Base-by-base conservation (phyloP, 1,284 basidiomycete genomes). In the Leccinum angustisporum region DNA sequence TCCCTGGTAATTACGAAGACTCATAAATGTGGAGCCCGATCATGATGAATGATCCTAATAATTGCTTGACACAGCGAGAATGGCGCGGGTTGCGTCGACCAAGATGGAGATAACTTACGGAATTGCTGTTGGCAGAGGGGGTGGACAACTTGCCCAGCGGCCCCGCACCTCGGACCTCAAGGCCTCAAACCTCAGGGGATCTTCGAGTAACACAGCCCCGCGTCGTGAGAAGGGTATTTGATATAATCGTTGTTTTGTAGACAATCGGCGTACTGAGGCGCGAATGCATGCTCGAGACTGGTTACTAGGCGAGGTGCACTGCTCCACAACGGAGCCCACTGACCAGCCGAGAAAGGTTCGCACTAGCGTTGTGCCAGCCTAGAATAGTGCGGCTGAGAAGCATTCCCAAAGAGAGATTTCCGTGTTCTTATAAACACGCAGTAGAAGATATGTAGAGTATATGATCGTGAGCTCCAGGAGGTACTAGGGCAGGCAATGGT, bases 1-100 rank as follows among this genome's bases (percentile, higher is more conserved):
- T 57, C 63, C 66, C 72, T 72, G 63, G 60, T 46, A 48, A 67
- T 68, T 70, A 70, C 62, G 68, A 69, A 54, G 70, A 58, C 59
- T 46, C 54, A 46, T 61, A 64, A 51, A 63, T 69, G 69, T 58
- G 62, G 73, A 65, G 63, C 64, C 57, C 55, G 53, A 62, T 65
- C 66, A 61, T 65, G 69, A 61, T 70, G 64, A 63, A 48, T 61
- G 56, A 70, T 64, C 27, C 38, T 57, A 21, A 21, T 21, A 21
- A 70, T 48, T 48, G 21, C 46, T 59, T 68, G 30, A n/a, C 25
- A 16, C 25, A 60, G 68, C 68, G 61, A 68, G 52, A 51, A 63
- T 27, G 65, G 54, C 53, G 54, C 53, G 55, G 50, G 61, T 59
- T 57, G 57, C 54, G 65, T 60, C 56, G 38, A 60, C 53, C 25